Evolutionary conservation across 805 yeast genomes (phyloP).

Genomic region (Metschnikowia shivogae): DNA sequence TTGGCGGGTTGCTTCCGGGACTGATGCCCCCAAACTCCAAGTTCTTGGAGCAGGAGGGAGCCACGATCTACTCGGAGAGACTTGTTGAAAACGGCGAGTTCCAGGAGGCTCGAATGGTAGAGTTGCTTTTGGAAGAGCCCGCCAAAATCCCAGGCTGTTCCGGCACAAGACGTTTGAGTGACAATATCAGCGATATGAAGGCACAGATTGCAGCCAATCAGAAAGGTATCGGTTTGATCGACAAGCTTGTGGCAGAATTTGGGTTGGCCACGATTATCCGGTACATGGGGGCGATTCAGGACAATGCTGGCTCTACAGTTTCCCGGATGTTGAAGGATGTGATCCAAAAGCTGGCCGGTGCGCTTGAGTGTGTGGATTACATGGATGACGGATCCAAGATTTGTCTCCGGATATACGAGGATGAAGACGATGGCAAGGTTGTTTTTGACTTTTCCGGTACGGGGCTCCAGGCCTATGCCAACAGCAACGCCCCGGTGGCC

Average conservation of each 20-base stretch:
- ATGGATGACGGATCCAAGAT: constrained; percentile 83
- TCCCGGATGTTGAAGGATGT: constrained; percentile 16
- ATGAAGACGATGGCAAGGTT: constrained; percentile 52
- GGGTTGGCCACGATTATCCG: constrained; percentile 15
- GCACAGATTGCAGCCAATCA: constrained; percentile 34
- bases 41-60: constrained; percentile 86
- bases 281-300: constrained; percentile 20
- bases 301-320: constrained; percentile 18
- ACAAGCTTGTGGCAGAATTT: constrained; percentile 15
- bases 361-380: constrained; percentile 38
- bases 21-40: constrained; percentile 93
- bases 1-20: constrained; percentile 89
- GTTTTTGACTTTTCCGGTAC: constrained; percentile 83
- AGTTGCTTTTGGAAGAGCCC: constrained; percentile 65
- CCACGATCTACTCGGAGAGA: constrained; percentile 74
- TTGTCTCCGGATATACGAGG: constrained; percentile 47
- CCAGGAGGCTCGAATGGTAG: constrained; percentile 65
- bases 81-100: constrained; percentile 67
- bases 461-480: constrained; percentile 83
- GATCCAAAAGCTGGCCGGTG: constrained; percentile 17
- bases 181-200: constrained; percentile 63
- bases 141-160: constrained; percentile 81
- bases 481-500: constrained; percentile 89
- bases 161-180: constrained; percentile 80
- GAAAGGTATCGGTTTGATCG: constrained; percentile 15